phyloP scores from a whole-genome alignment of 495 filamentous ascomycete species.

The Penicillium canariense region DNA sequence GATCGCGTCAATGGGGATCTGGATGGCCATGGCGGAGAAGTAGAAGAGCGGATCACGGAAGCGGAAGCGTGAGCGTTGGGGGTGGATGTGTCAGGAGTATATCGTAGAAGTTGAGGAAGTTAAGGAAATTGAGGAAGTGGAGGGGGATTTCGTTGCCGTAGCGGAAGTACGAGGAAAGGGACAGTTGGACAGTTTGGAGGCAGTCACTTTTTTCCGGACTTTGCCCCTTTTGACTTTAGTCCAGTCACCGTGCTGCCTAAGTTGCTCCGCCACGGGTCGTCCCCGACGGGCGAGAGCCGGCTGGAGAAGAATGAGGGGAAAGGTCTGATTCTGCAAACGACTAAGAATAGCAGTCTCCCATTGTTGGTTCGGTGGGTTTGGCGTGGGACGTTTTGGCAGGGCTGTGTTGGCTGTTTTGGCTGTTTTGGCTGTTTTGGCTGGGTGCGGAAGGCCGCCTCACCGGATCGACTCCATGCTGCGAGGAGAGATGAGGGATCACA shows the following conservation, averaged over 20 bases:
- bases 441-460: conserved; percentile 6
- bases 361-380: neutral
- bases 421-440: conserved; percentile 1
- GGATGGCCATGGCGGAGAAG: conserved; percentile 69
- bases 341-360: conserved; percentile 11
- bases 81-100: too few relatives aligned
- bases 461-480: conserved; percentile 2
- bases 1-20: conserved; percentile 85
- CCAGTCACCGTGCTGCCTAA: too few relatives aligned
- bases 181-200: neutral
- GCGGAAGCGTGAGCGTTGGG: neutral
- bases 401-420: neutral
- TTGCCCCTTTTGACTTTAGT: conserved; percentile 26
- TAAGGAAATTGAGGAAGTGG: too few relatives aligned
- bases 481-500: neutral
- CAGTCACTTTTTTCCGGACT: conserved; percentile 10
- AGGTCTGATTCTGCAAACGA: neutral
- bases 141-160: too few relatives aligned
- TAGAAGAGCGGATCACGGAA: conserved; percentile 4
- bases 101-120: too few relatives aligned
- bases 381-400: conserved; percentile 1
- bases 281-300: too few relatives aligned
- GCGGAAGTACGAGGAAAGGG: too few relatives aligned
- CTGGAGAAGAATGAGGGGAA: too few relatives aligned
- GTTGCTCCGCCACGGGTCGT: too few relatives aligned